These are phyloP conservation scores for Penicillium olsonii DNA, from an alignment of 2,329 filamentous ascomycete genomes.

Conservation along the genomic window DNA sequence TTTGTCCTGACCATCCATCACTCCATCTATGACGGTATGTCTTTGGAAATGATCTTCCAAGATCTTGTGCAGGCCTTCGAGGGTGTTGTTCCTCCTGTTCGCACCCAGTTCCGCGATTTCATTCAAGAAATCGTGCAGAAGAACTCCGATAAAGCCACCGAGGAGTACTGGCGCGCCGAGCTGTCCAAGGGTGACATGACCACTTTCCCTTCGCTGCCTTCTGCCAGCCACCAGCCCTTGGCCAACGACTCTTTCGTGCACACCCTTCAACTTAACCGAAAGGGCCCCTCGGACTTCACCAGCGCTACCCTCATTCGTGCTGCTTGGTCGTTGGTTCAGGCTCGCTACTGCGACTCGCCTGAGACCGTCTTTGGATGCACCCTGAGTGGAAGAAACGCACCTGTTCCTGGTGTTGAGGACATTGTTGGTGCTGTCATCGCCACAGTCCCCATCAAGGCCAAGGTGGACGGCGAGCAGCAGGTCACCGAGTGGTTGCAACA, in stretches of 20 bases:
- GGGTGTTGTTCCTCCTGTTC: conserved; percentile 15
- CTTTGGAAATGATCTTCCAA: conserved; percentile 11
- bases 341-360: conserved; percentile 38
- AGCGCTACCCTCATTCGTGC: conserved; percentile 45
- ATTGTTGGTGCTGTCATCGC: conserved; percentile 48
- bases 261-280: not conserved
- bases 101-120: conserved; percentile 33
- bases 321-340: conserved; percentile 45
- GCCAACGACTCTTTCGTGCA: conserved; percentile 6
- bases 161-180: conserved; percentile 45
- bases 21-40: conserved; percentile 46
- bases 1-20: conserved; percentile 49
- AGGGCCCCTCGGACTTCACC: conserved; percentile 28
- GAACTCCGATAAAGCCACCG: conserved; percentile 35
- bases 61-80: conserved; percentile 9
- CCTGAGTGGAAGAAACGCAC: conserved; percentile 44
- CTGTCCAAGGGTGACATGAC: conserved; percentile 42
- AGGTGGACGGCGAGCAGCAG: conserved; percentile 32
- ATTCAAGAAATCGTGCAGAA: conserved; percentile 45
- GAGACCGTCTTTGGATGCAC: conserved; percentile 48
- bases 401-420: conserved; percentile 43
- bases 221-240: conserved; percentile 28
- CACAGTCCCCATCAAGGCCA: conserved; percentile 43
- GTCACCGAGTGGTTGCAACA: conserved; percentile 52
- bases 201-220: conserved; percentile 44